Evolutionary conservation across 2,329 filamentous ascomycete genomes (phyloP).

Genomic region (Rhynchosporium agropyri): DNA sequence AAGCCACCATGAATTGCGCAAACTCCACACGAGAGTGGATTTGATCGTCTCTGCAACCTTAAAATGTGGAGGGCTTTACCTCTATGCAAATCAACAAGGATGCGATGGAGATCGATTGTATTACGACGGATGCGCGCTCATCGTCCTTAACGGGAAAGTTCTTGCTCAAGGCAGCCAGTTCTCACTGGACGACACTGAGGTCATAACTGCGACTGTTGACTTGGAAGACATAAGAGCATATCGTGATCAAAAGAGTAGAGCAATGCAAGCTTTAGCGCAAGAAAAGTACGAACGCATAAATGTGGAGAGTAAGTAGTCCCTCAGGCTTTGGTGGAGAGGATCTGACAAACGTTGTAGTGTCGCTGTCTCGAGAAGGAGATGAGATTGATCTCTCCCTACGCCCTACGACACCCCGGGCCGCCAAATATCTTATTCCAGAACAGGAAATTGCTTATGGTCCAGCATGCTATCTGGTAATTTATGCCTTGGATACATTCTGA

Average conservation of each 20-base stretch:
- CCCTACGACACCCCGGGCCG: slow-evolving; percentile 47
- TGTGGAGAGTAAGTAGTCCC: slow-evolving; percentile 43
- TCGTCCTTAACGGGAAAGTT: slow-evolving; percentile 59
- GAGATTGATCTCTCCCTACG: slow-evolving; percentile 50
- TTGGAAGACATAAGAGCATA: slow-evolving; percentile 70
- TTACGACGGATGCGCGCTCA: slow-evolving; percentile 62
- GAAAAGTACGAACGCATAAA: slow-evolving; percentile 47
- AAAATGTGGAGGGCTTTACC: slow-evolving; percentile 61
- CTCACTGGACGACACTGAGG: slow-evolving; percentile 60
- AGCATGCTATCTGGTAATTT: slow-evolving; percentile 64
- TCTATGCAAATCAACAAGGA: slow-evolving; percentile 64
- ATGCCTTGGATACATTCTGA: background rate
- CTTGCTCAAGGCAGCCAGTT: slow-evolving; percentile 58
- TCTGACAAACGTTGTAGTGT: background rate
- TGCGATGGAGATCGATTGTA: slow-evolving; percentile 54
- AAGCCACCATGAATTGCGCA: slow-evolving; percentile 68
- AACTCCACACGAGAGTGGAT: slow-evolving; percentile 64
- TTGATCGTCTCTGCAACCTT: slow-evolving; percentile 68
- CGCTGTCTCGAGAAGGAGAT: slow-evolving; percentile 46
- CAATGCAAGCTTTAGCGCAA: slow-evolving; percentile 32
- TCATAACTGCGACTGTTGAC: slow-evolving; percentile 67
- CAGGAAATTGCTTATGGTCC: slow-evolving; percentile 68
- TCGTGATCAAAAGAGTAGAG: slow-evolving; percentile 43
- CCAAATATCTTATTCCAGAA: slow-evolving; percentile 62
- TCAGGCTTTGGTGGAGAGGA: background rate